Evolutionary conservation across 352 stramenopile species (phyloP).

Genomic region (Phytopythium delawarense): DNA sequence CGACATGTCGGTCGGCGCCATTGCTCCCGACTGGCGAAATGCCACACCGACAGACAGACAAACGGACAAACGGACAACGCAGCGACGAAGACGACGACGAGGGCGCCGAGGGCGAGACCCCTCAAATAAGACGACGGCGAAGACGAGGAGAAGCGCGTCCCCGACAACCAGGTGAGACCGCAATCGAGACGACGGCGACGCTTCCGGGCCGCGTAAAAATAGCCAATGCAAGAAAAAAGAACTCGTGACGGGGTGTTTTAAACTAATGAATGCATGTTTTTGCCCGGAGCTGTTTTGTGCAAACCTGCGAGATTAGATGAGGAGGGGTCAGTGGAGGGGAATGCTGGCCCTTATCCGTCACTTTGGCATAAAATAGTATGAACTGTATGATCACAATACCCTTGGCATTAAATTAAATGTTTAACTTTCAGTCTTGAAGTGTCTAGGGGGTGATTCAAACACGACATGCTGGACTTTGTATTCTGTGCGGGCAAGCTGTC

Average conservation of each 20-base stretch:
- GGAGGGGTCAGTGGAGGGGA: not conserved
- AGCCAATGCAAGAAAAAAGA: not conserved
- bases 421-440: not conserved
- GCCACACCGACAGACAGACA: not conserved
- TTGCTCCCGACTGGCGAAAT: slow-evolving; percentile 1
- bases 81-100: not conserved
- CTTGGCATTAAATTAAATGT: not conserved
- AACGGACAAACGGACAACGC: not conserved
- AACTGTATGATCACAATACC: not conserved
- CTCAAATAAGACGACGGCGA: too few relatives aligned
- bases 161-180: too few relatives aligned
- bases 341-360: not conserved
- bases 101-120: too few relatives aligned
- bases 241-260: not conserved
- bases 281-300: not conserved
- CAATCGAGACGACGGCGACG: not conserved
- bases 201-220: not conserved
- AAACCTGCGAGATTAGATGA: not conserved
- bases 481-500: not conserved
- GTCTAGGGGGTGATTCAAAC: not conserved
- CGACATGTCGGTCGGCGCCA: slow-evolving; percentile 21
- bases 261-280: not conserved
- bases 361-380: not conserved
- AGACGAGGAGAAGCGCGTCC: not conserved
- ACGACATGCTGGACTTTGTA: not conserved